These are phyloP conservation scores for Alternaria ethzedia DNA, from an alignment of 2,329 filamentous ascomycete species.

Conservation along the genomic window DNA sequence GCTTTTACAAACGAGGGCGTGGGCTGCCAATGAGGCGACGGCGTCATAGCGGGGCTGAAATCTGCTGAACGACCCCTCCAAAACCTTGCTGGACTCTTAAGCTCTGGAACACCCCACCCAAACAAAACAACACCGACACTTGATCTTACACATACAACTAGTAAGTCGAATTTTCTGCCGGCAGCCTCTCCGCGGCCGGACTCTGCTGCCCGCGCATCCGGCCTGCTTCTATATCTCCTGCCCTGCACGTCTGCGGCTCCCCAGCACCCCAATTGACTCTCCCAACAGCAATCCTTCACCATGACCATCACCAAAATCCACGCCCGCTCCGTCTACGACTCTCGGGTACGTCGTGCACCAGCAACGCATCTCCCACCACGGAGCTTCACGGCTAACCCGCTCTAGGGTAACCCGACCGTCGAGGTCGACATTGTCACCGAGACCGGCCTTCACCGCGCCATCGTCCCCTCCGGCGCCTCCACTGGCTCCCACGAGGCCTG, in stretches of 20 bases:
- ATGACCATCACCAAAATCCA: conserved; percentile 74
- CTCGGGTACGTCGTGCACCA: conserved; percentile 60
- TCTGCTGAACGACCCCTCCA: conserved; percentile 33
- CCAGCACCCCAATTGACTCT: conserved; percentile 32
- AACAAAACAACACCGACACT: conserved; percentile 34
- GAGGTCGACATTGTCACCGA: conserved; percentile 98
- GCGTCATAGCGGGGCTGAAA: conserved; percentile 31
- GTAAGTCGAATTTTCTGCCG: conserved; percentile 41
- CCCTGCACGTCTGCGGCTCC: conserved; percentile 13
- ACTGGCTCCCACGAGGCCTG: conserved; percentile 66
- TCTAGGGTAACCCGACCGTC: conserved; percentile 88
- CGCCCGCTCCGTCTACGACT: conserved; percentile 90
- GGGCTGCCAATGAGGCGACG: conserved; percentile 27
- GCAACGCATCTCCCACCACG: background rate
- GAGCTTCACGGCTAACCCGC: conserved; percentile 13
- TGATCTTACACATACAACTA: conserved; percentile 32
- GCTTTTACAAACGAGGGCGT: conserved; percentile 29
- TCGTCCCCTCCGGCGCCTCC: conserved; percentile 95
- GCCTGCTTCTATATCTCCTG: conserved; percentile 33
- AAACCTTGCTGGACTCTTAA: conserved; percentile 27
- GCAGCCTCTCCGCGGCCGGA: conserved; percentile 46
- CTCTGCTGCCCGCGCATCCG: conserved; percentile 32
- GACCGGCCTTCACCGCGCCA: conserved; percentile 95
- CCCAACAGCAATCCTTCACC: conserved; percentile 47
- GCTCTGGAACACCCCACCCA: conserved; percentile 27